Evolutionary conservation across 768 basidiomycete genomes (phyloP).

Genomic region (Amanita rubescens): DNA sequence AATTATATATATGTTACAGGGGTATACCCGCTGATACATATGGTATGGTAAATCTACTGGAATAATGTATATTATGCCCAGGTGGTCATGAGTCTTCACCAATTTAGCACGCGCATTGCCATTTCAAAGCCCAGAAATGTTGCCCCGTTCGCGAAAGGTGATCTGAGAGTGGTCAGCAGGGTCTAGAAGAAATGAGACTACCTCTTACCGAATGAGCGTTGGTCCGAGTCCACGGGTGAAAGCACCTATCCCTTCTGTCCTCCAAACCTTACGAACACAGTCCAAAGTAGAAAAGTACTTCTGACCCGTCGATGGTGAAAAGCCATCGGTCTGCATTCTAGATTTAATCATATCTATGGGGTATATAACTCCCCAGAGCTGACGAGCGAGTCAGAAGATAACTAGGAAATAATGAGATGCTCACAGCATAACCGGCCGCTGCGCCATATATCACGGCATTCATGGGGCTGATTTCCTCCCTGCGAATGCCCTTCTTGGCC

Average conservation of each 20-base stretch:
- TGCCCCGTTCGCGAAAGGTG: conserved; percentile 93
- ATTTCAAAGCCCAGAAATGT: conserved; percentile 97
- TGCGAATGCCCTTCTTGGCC: conserved; percentile 55
- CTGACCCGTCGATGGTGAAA: conserved; percentile 63
- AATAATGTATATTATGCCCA: background rate
- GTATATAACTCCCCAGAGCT: conserved; percentile 92
- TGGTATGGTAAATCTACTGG: background rate
- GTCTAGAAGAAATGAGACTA: background rate
- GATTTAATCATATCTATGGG: conserved; percentile 97
- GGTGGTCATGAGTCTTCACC: background rate
- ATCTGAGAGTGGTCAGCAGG: conserved; percentile 36
- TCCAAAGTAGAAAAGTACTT: conserved; percentile 81
- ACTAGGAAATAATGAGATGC: conserved; percentile 19
- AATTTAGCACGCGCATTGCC: conserved; percentile 66
- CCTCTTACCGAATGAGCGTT: conserved; percentile 76
- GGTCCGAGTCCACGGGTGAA: conserved; percentile 91
- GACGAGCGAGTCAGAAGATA: conserved; percentile 6
- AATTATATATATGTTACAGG: background rate
- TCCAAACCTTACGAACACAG: conserved; percentile 78
- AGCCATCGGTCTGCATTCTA: conserved; percentile 92
- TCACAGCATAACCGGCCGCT: conserved; percentile 83
- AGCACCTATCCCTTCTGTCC: conserved; percentile 73
- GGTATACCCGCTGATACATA: background rate
- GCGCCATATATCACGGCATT: conserved; percentile 87
- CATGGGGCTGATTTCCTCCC: conserved; percentile 71